These are phyloP conservation scores for Sporothrix brunneoviolacea DNA, from an alignment of 2,329 filamentous ascomycete species.

Conservation along the genomic window DNA sequence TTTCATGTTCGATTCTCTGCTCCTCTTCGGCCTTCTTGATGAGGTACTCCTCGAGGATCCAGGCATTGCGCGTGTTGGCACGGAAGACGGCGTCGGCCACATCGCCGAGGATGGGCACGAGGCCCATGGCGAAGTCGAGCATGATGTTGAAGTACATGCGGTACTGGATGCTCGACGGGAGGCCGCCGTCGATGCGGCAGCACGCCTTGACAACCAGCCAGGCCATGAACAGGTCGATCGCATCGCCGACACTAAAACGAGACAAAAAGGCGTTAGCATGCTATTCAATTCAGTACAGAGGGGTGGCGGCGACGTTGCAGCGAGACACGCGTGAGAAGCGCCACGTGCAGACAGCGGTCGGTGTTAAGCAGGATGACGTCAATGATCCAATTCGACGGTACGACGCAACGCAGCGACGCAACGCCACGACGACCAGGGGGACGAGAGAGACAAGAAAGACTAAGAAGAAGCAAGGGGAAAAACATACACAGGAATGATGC, in stretches of 20 bases:
- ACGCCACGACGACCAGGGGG: background rate
- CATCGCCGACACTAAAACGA: slow-evolving; percentile 65
- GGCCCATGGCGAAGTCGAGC: slow-evolving; percentile 65
- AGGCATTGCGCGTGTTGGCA: slow-evolving; percentile 70
- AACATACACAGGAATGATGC: slow-evolving; percentile 71
- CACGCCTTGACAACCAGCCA: slow-evolving; percentile 69
- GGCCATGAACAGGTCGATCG: slow-evolving; percentile 65
- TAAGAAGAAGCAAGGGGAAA: background rate
- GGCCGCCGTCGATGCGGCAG: slow-evolving; percentile 66
- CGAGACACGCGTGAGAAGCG: background rate
- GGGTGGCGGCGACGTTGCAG: background rate
- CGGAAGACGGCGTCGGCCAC: slow-evolving; percentile 65
- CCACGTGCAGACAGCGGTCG: background rate
- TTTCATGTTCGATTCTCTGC: slow-evolving; percentile 7
- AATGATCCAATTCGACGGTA: background rate
- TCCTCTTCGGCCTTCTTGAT: slow-evolving; percentile 59
- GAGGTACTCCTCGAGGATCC: slow-evolving; percentile 48
- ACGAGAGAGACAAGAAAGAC: background rate
- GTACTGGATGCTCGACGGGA: slow-evolving; percentile 53
- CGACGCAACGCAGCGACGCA: background rate
- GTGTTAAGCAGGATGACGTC: slow-evolving; percentile 11
- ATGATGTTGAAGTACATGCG: slow-evolving; percentile 77
- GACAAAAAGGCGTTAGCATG: slow-evolving; percentile 15
- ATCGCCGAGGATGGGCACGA: slow-evolving; percentile 73
- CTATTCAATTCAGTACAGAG: background rate